These are phyloP conservation scores for Nannochloropsis gaditana DNA, from an alignment of 108 stramenopile species.

Conservation along the genomic window DNA sequence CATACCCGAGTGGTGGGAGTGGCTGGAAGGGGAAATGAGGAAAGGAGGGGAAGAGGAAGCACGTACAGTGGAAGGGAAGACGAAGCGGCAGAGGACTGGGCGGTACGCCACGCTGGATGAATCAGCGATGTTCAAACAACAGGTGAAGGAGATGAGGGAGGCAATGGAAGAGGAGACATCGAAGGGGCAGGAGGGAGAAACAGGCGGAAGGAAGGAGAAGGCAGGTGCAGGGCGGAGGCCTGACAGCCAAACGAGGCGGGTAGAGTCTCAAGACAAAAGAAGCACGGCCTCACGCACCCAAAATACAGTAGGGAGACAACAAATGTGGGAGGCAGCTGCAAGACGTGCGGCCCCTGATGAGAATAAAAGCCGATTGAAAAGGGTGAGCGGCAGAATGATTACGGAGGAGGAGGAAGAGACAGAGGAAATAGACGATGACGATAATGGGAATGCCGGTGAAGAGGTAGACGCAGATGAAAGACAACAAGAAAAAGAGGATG, in stretches of 20 bases:
- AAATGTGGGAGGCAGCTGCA: too few relatives aligned
- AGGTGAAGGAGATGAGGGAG: conserved; percentile 19
- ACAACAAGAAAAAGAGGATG: not conserved
- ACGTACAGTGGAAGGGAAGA: not conserved
- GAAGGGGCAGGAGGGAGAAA: not conserved
- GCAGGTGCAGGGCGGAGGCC: too few relatives aligned
- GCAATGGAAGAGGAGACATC: not conserved
- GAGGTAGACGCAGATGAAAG: not conserved
- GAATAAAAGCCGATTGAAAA: too few relatives aligned
- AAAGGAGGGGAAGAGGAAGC: not conserved
- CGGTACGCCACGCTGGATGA: not conserved
- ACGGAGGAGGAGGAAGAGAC: not conserved
- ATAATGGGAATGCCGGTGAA: not conserved
- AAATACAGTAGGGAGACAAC: too few relatives aligned
- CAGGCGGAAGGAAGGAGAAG: not conserved
- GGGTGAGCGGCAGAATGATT: not conserved
- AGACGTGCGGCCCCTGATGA: too few relatives aligned
- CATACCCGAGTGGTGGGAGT: not conserved
- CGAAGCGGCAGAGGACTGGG: not conserved
- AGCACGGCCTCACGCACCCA: too few relatives aligned
- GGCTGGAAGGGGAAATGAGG: not conserved
- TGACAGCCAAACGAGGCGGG: too few relatives aligned
- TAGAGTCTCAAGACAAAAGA: too few relatives aligned
- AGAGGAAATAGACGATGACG: not conserved
- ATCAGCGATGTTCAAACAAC: not conserved